Conservation (phyloP, 2,329 filamentous ascomycete genomes). For the Colletotrichum limetticola region DNA sequence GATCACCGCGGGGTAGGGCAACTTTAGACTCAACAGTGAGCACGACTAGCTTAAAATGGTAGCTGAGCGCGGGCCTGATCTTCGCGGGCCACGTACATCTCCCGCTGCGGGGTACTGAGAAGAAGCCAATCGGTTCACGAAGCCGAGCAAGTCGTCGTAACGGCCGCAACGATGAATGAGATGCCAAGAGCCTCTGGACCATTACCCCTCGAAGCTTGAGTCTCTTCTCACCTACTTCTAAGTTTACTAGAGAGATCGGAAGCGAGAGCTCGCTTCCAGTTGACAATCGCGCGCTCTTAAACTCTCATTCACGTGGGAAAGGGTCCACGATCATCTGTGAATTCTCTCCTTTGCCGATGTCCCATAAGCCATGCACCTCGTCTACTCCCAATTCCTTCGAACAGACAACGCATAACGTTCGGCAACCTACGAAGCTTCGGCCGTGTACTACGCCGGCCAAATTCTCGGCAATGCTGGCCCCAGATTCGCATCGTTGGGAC, state of each 20-base stretch:
- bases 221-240: not conserved
- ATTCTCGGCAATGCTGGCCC: not conserved
- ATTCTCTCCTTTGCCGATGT: not conserved
- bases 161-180: not conserved
- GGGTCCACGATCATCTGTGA: not conserved
- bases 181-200: conserved; percentile 16
- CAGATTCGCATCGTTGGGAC: not conserved
- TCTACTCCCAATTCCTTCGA: not conserved
- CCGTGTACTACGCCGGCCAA: not conserved
- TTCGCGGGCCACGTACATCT: conserved; percentile 27
- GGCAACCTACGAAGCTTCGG: not conserved
- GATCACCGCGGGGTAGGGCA: not conserved
- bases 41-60: not conserved
- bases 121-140: not conserved
- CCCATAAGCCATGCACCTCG: not conserved
- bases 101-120: not conserved
- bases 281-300: not conserved
- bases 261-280: not conserved
- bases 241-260: not conserved
- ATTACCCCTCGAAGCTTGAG: not conserved
- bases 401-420: not conserved
- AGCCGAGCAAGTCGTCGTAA: not conserved
- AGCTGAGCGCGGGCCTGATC: not conserved
- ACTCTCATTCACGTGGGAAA: not conserved
- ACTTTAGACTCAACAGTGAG: conserved; percentile 6